These are phyloP conservation scores for Heritiera littoralis DNA, from an alignment of 345 rosid species.

Conservation along the genomic window DNA sequence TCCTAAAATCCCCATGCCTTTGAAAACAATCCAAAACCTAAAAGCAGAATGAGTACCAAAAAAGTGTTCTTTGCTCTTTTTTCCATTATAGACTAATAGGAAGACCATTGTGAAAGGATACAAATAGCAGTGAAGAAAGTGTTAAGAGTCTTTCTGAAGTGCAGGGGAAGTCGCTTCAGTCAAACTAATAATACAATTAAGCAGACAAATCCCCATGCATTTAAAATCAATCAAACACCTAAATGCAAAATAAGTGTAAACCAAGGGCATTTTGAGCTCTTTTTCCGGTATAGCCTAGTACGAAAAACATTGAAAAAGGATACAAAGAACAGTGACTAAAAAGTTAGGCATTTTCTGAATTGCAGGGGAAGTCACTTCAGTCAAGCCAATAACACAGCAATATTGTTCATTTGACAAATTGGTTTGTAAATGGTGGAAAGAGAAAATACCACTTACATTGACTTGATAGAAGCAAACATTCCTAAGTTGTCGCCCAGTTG, in stretches of 20 bases:
- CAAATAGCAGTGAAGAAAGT: background rate
- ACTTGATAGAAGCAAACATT: slow-evolving; percentile 64
- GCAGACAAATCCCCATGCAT: background rate
- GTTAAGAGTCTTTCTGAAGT: background rate
- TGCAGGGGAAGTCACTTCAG: background rate
- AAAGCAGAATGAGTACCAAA: background rate
- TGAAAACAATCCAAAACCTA: background rate
- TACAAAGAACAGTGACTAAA: background rate
- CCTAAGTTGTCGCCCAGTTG: slow-evolving; percentile 75
- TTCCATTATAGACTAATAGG: background rate
- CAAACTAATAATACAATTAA: background rate
- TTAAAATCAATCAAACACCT: background rate
- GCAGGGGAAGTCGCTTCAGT: background rate
- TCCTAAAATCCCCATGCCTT: background rate
- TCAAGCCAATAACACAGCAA: slow-evolving; percentile 1
- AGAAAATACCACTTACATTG: slow-evolving; percentile 60
- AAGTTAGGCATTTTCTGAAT: background rate
- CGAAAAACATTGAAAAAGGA: background rate
- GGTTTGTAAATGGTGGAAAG: slow-evolving; percentile 28
- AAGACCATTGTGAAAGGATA: no score
- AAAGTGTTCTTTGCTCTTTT: background rate
- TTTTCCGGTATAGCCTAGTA: background rate
- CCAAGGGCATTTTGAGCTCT: background rate
- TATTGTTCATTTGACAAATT: slow-evolving; percentile 23
- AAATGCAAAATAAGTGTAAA: background rate